Percentiles rank a stretch among this genome's conserved stretches.
Evolutionary conservation across 305 asterid species (phyloP).

Genomic region (Fraxinus albicans): DNA sequence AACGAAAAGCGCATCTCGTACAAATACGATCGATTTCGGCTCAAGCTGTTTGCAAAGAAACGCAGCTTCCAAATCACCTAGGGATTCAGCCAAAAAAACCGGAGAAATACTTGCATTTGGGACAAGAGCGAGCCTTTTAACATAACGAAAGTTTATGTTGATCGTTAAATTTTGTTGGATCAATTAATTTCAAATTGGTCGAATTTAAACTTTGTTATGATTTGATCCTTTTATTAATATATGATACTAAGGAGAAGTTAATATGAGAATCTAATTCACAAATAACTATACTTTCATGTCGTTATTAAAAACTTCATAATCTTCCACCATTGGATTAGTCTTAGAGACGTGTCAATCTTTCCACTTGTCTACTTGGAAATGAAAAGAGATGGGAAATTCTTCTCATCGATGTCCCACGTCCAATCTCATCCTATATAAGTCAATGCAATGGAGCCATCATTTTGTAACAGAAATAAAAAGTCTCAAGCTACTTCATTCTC

Average conservation of each 20-base stretch:
- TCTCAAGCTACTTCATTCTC: background rate
- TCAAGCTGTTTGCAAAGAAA: too few species aligned
- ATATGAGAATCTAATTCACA: background rate
- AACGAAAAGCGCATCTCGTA: too few species aligned
- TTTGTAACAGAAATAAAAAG: conserved; percentile 9
- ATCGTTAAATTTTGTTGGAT: background rate
- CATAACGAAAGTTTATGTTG: background rate
- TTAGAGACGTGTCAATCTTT: conserved; percentile 16
- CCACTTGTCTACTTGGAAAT: conserved; percentile 19
- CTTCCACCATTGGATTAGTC: background rate
- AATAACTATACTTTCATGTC: background rate
- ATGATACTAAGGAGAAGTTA: background rate
- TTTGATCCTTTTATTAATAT: background rate
- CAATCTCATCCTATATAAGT: conserved; percentile 37
- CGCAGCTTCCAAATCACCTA: too few species aligned
- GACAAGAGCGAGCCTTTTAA: too few species aligned
- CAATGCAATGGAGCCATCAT: conserved; percentile 2
- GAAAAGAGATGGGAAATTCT: background rate
- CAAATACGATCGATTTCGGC: too few species aligned
- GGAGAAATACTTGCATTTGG: too few species aligned
- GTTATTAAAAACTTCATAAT: too few species aligned
- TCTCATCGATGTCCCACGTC: conserved; percentile 20
- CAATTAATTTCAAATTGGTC: too few species aligned
- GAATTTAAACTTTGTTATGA: too few species aligned
- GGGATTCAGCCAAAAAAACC: too few species aligned